Evolutionary conservation across 768 basidiomycete genomes (phyloP).

Genomic region (Pleurotus djamor): DNA sequence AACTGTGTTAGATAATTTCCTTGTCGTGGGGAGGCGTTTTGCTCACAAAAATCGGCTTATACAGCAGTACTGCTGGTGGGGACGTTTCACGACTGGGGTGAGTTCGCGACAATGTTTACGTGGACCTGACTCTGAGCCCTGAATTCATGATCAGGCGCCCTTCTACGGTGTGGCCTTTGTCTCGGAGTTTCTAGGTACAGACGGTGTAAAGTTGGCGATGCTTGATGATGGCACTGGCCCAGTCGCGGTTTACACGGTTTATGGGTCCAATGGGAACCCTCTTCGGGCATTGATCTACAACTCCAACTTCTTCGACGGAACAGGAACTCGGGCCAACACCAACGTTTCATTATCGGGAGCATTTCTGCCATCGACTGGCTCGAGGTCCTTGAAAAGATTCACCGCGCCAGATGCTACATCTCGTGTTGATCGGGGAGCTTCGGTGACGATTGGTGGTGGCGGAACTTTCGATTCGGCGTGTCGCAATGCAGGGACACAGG

Average conservation of each 20-base stretch:
- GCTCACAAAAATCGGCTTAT: background rate
- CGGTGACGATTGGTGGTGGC: constrained; percentile 31
- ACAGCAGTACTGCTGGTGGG: constrained; percentile 40
- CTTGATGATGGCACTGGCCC: constrained; percentile 29
- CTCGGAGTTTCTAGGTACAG: constrained; percentile 30
- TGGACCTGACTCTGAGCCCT: background rate
- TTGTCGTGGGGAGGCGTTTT: background rate
- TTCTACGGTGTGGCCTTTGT: constrained; percentile 37
- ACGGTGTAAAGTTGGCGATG: constrained; percentile 26
- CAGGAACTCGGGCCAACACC: constrained; percentile 25
- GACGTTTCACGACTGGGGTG: constrained; percentile 22
- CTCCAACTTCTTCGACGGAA: constrained; percentile 29
- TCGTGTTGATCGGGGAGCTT: constrained; percentile 24
- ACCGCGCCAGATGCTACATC: constrained; percentile 31
- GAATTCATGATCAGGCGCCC: constrained; percentile 16
- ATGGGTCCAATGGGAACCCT: constrained; percentile 16
- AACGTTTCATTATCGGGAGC: constrained; percentile 25
- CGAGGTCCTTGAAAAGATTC: constrained; percentile 23
- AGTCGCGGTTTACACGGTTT: constrained; percentile 28
- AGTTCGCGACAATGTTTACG: background rate
- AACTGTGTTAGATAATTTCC: constrained; percentile 25
- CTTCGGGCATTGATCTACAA: constrained; percentile 31
- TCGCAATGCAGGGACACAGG: constrained; percentile 18
- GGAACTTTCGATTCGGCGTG: constrained; percentile 25
- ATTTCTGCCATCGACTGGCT: constrained; percentile 10